phyloP scores from a whole-genome alignment of 1,284 basidiomycete species.

The Trametes hirsuta region DNA sequence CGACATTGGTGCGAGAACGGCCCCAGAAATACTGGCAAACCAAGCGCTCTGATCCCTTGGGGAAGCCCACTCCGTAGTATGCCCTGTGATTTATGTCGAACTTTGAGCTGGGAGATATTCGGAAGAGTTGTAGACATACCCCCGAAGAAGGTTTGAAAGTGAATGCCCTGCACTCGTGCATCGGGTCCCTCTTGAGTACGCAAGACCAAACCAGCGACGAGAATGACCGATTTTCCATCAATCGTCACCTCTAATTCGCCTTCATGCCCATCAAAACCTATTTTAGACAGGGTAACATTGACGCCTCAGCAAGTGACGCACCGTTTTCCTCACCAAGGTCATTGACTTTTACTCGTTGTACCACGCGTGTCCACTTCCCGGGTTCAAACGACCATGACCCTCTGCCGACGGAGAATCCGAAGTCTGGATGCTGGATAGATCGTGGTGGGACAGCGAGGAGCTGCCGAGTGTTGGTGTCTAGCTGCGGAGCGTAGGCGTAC shows the following conservation, averaged over 20 bases:
- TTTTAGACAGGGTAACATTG: neutral
- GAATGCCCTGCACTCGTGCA: constrained; percentile 57
- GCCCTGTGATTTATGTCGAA: constrained; percentile 39
- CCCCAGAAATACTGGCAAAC: constrained; percentile 64
- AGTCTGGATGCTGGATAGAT: constrained; percentile 55
- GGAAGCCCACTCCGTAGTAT: constrained; percentile 61
- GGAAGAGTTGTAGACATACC: constrained; percentile 40
- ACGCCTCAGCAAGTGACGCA: constrained; percentile 24
- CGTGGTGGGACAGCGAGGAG: constrained; percentile 53
- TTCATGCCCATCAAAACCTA: constrained; percentile 26
- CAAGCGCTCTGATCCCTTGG: constrained; percentile 65
- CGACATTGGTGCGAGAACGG: constrained; percentile 28
- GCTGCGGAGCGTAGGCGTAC: constrained; percentile 61
- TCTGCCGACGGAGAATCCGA: constrained; percentile 63
- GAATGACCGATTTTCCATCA: constrained; percentile 54
- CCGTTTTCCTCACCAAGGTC: constrained; percentile 49
- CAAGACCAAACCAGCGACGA: constrained; percentile 45
- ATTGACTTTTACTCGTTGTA: constrained; percentile 69
- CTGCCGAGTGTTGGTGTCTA: constrained; percentile 42
- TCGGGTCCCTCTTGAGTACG: constrained; percentile 41
- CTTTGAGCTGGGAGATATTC: neutral
- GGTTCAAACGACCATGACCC: constrained; percentile 50
- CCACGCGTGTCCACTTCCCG: constrained; percentile 60
- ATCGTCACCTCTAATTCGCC: constrained; percentile 62
- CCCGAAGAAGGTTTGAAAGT: constrained; percentile 79